Evolutionary conservation across 495 filamentous ascomycete species (phyloP), one percentile per base, ranked within the genome.

Genomic region (Apiosordaria backusii): DNA sequence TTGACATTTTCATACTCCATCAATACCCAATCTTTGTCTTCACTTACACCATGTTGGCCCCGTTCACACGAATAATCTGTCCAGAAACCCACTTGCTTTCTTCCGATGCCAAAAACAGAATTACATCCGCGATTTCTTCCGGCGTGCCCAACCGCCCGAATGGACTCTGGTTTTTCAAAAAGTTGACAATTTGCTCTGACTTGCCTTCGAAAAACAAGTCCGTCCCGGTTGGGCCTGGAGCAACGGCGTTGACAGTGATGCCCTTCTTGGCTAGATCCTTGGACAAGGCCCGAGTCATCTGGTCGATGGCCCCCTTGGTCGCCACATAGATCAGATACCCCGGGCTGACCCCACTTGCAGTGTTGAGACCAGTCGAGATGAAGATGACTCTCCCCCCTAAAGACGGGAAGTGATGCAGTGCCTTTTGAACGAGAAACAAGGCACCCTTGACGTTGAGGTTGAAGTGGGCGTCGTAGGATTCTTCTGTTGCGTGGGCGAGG

Each of bases 231-330:
- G 88, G 88, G 0, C 88, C 89, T 0, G 88, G 89, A 0, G 88
- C 83, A 15, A 92, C 76, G 23, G 78, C 78, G 71, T 92, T 91
- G 23, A 91, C 89, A 16, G 76, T 73, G 66, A 91, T 87, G 0
- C 82, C 83, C 64, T 84, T 85, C 9, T 79, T 73, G 4, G 80
- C 88, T 52, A 91, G 81, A 57, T 89, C 87, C 73, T 91, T 91
- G 55, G 84, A 80, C 54, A 90, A 72, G 16, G 85, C 79, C 6
- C 88, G 82, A 0, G 83, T 82, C 80, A 92, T 87, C 71, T 91
- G 88, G 71, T 91, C 87, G 57, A 92, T 82, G 4, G 89, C 87
- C 60, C 88, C 89, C 69, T 92, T 92, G 62, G 83, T 85, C 0
- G 83, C 76, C 29, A 76, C 76, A 70, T 92, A 91, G 27, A 88